phyloP scores from a whole-genome alignment of 2,329 filamentous ascomycete species.

The Colletotrichum cuscutae region DNA sequence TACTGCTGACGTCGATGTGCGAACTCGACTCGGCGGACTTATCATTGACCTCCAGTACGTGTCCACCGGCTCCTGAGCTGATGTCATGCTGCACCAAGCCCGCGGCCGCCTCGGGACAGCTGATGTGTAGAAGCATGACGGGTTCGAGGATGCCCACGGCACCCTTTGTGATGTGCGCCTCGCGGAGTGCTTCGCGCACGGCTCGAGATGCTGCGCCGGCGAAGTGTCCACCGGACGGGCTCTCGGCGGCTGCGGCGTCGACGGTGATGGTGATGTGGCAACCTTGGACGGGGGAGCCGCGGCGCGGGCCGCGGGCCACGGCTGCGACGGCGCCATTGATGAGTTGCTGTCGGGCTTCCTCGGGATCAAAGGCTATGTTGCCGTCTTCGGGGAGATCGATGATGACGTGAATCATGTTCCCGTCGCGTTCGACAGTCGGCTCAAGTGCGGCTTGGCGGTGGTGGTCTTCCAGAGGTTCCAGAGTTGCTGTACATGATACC shows the following conservation, averaged over 20 bases:
- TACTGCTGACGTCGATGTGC: constrained; percentile 74
- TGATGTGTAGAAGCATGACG: constrained; percentile 90
- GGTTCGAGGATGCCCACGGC: constrained; percentile 84
- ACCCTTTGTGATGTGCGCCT: constrained; percentile 60
- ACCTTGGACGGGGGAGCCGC: constrained; percentile 82
- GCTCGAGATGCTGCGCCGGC: constrained; percentile 70
- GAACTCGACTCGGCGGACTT: constrained; percentile 51
- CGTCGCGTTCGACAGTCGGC: constrained; percentile 67
- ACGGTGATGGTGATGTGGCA: constrained; percentile 78
- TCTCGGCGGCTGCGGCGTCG: constrained; percentile 61
- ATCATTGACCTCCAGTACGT: constrained; percentile 77
- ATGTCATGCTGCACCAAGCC: constrained; percentile 87
- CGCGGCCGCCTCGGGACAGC: constrained; percentile 83
- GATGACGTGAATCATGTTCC: constrained; percentile 73
- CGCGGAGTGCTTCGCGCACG: constrained; percentile 75
- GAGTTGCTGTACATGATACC: constrained; percentile 76
- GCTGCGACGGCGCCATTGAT: constrained; percentile 86
- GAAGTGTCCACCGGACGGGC: constrained; percentile 75
- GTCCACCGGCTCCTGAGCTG: constrained; percentile 75
- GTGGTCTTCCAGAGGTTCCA: constrained; percentile 68
- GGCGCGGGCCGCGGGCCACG: constrained; percentile 84
- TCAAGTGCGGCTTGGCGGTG: constrained; percentile 50
- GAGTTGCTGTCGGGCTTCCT: constrained; percentile 68
- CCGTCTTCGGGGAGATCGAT: constrained; percentile 61
- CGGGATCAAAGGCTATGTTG: constrained; percentile 60